phyloP scores from a whole-genome alignment of 305 asterid species.

The Fraxinus floribunda region DNA sequence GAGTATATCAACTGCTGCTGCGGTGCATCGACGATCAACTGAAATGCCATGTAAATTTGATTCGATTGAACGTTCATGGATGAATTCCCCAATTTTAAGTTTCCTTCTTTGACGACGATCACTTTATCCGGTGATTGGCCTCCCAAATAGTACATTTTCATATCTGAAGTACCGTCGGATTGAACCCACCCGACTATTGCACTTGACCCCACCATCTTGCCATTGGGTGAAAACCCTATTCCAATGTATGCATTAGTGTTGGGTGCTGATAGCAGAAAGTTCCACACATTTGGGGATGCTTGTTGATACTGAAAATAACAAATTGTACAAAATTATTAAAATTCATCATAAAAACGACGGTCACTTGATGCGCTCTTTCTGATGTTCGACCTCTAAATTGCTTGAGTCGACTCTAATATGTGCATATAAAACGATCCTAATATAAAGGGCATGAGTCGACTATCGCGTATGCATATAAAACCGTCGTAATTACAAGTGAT shows the following conservation, averaged over 20 bases:
- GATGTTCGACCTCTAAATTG: background rate
- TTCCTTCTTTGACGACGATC: slow-evolving; percentile 29
- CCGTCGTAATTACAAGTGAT: background rate
- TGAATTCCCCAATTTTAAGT: slow-evolving; percentile 43
- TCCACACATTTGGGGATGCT: slow-evolving; percentile 60
- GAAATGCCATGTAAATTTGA: slow-evolving; percentile 58
- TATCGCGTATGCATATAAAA: background rate
- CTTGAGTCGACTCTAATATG: background rate
- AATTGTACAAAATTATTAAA: background rate
- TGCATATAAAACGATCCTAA: background rate
- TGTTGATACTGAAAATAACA: slow-evolving; percentile 47
- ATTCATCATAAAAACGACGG: background rate
- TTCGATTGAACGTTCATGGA: slow-evolving; percentile 26
- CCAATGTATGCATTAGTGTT: slow-evolving; percentile 58
- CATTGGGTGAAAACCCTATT: slow-evolving; percentile 78
- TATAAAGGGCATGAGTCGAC: background rate
- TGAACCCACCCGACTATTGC: slow-evolving; percentile 81
- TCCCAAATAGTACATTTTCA: slow-evolving; percentile 55
- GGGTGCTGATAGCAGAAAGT: slow-evolving; percentile 75
- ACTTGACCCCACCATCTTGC: slow-evolving; percentile 77
- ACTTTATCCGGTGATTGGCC: slow-evolving; percentile 53
- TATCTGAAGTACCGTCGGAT: slow-evolving; percentile 20
- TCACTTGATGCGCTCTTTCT: background rate
- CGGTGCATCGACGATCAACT: slow-evolving; percentile 44
- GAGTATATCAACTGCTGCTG: slow-evolving; percentile 49